These are phyloP conservation scores for Coemansia sp. DNA, from an alignment of 192 early-diverging fungal genomes.

Conservation along the genomic window DNA sequence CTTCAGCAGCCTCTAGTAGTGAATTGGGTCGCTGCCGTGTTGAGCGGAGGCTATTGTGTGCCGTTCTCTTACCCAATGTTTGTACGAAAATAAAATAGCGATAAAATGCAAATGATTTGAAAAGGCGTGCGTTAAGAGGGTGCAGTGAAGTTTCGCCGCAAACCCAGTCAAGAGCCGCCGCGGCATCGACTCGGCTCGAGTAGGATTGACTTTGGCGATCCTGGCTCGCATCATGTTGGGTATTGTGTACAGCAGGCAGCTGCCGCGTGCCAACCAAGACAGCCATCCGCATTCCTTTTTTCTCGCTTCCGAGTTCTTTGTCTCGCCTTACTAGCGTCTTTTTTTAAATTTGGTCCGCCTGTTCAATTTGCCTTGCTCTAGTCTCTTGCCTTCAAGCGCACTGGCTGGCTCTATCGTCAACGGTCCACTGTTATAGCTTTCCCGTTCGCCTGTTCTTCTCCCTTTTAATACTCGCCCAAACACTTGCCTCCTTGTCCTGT, in stretches of 20 bases:
- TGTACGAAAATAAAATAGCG: background rate
- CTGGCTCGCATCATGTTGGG: background rate
- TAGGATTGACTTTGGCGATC: background rate
- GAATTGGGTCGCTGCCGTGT: background rate
- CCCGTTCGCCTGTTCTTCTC: background rate
- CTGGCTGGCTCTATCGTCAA: background rate
- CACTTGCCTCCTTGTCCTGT: background rate
- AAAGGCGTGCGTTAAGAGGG: background rate
- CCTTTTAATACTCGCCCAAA: conserved; percentile 1
- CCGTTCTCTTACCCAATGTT: conserved; percentile 7
- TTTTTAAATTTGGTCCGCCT: conserved; percentile 4
- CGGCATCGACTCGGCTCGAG: background rate
- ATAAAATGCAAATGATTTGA: background rate
- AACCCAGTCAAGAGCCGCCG: background rate
- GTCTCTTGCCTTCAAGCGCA: background rate
- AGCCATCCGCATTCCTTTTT: background rate
- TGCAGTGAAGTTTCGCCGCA: background rate
- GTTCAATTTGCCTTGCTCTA: conserved; percentile 3
- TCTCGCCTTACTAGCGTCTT: conserved; percentile 15
- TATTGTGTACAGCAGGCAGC: conserved; percentile 7
- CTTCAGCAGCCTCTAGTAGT: background rate
- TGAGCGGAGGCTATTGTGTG: background rate
- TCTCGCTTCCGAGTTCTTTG: background rate
- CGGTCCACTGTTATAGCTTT: background rate
- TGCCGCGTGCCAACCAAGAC: background rate